Evolutionary conservation across 495 filamentous ascomycete species (phyloP).

Genomic region (Trichoderma erinaceum): DNA sequence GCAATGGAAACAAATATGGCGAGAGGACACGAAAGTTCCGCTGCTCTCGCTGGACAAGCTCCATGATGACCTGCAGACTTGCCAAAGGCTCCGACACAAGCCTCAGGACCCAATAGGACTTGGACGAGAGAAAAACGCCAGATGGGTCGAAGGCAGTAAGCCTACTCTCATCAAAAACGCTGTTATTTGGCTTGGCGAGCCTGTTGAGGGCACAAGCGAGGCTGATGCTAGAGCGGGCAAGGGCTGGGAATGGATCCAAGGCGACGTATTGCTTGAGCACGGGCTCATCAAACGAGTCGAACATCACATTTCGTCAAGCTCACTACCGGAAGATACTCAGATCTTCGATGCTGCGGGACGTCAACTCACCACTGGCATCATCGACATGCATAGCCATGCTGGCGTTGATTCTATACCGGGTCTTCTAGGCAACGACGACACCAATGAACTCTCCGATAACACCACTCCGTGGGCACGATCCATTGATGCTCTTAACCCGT

Average conservation of each 20-base stretch:
- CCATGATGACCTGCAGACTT: constrained; percentile 34
- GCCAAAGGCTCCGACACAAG: constrained; percentile 34
- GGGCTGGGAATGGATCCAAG: constrained; percentile 37
- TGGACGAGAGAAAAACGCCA: constrained; percentile 42
- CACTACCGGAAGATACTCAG: constrained; percentile 30
- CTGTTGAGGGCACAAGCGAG: constrained; percentile 32
- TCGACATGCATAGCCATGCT: constrained; percentile 65
- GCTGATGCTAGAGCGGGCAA: constrained; percentile 39
- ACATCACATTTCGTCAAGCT: constrained; percentile 26
- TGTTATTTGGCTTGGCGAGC: constrained; percentile 48
- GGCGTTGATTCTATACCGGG: constrained; percentile 38
- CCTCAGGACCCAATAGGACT: constrained; percentile 39
- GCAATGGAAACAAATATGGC: constrained; percentile 41
- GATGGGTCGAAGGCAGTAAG: constrained; percentile 37
- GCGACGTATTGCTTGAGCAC: constrained; percentile 44
- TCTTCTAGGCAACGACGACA: constrained; percentile 39
- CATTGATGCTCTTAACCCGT: constrained; percentile 46
- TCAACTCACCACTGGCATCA: constrained; percentile 56
- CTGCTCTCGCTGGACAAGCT: constrained; percentile 35
- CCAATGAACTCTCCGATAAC: constrained; percentile 45
- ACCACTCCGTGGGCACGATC: constrained; percentile 55
- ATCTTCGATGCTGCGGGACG: constrained; percentile 50
- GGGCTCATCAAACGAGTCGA: constrained; percentile 43
- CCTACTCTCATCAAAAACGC: constrained; percentile 48
- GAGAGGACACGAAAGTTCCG: neutral